phyloP scores from a whole-genome alignment of 208 protist genomes.

The Leishmania arabica region DNA sequence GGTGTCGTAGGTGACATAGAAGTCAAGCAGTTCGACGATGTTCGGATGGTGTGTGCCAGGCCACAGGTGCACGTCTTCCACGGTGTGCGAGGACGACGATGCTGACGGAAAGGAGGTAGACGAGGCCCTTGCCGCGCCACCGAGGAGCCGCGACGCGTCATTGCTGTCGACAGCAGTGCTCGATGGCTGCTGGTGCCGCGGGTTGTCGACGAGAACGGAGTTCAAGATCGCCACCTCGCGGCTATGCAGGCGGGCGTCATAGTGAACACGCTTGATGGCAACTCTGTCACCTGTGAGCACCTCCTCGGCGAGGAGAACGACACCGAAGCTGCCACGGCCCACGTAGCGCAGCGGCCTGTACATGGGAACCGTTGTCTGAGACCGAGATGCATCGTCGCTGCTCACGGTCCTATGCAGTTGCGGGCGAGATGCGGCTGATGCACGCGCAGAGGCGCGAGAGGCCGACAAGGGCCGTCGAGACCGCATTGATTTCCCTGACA shows the following conservation, averaged over 20 bases:
- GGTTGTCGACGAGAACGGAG: slow-evolving; percentile 42
- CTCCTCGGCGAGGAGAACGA: slow-evolving; percentile 93
- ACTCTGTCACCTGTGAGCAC: slow-evolving; percentile 87
- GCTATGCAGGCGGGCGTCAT: slow-evolving; percentile 97
- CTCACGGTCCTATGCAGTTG: neutral
- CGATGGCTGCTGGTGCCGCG: neutral
- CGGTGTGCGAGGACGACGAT: neutral
- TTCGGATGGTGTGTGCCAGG: slow-evolving; percentile 84
- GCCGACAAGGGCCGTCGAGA: neutral
- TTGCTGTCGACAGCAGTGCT: neutral
- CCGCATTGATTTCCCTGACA: neutral
- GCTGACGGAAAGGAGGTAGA: neutral
- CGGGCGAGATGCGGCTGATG: neutral
- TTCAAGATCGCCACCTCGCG: slow-evolving; percentile 98
- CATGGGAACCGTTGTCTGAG: slow-evolving; percentile 10
- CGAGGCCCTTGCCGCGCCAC: neutral
- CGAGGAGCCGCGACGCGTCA: neutral
- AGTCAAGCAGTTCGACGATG: slow-evolving; percentile 95
- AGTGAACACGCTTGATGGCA: slow-evolving; percentile 98
- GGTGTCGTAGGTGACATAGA: slow-evolving; percentile 93
- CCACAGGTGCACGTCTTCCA: slow-evolving; percentile 13
- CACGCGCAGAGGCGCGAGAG: neutral
- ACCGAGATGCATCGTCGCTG: neutral
- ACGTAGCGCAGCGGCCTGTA: slow-evolving; percentile 56
- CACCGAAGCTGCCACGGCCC: slow-evolving; percentile 97